Conservation (phyloP, 345 rosid genomes). For the Cardamine resedifolia region DNA sequence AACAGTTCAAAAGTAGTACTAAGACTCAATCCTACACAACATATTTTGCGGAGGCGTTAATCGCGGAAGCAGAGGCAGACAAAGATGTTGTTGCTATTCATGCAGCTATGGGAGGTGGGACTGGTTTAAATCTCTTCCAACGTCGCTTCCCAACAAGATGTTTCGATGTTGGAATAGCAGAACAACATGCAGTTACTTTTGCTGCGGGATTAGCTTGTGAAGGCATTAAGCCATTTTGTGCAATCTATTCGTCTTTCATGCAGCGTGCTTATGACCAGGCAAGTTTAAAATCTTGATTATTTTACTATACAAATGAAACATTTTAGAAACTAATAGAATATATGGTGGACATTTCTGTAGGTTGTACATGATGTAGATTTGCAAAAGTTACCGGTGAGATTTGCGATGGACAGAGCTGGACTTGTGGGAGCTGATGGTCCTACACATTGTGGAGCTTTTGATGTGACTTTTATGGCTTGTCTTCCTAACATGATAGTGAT, state of each 20-base stretch:
- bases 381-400: slow-evolving; percentile 94
- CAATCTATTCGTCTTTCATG: slow-evolving; percentile 92
- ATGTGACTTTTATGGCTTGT: slow-evolving; percentile 96
- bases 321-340: not conserved
- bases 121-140: slow-evolving; percentile 82
- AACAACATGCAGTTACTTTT: slow-evolving; percentile 97
- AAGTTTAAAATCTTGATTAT: slow-evolving; percentile 31
- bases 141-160: slow-evolving; percentile 86
- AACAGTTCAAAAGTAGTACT: slow-evolving; percentile 76
- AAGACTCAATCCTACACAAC: slow-evolving; percentile 79
- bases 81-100: slow-evolving; percentile 87
- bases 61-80: slow-evolving; percentile 90
- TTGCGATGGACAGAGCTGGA: slow-evolving; percentile 98
- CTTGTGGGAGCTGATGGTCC: slow-evolving; percentile 99
- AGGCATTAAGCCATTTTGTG: slow-evolving; percentile 93
- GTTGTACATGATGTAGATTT: slow-evolving; percentile 96
- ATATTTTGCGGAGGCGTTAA: slow-evolving; percentile 90
- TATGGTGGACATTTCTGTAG: slow-evolving; percentile 39
- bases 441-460: slow-evolving; percentile 94
- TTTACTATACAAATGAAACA: not conserved
- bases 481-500: slow-evolving; percentile 98
- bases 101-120: slow-evolving; percentile 99
- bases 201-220: slow-evolving; percentile 99
- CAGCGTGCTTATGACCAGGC: slow-evolving; percentile 99
- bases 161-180: slow-evolving; percentile 96